Conservation (phyloP, 1,284 basidiomycete species). For the Cutaneotrichosporon sp. region DNA sequence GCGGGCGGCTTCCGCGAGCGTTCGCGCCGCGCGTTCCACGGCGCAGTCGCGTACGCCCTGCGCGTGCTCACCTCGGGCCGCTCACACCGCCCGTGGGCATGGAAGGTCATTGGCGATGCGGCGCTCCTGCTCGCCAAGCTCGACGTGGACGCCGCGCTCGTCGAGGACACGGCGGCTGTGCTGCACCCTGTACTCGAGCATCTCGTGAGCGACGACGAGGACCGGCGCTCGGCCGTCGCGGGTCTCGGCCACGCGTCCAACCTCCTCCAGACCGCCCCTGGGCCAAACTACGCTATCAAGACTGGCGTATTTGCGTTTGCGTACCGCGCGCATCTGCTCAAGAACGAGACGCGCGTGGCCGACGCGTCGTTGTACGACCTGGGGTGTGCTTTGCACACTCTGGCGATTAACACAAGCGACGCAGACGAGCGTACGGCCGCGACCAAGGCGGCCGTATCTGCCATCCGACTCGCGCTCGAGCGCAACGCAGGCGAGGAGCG, state of each 20-base stretch:
- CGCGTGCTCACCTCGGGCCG: conserved; percentile 55
- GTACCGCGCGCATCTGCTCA: conserved; percentile 64
- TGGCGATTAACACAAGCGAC: conserved; percentile 43
- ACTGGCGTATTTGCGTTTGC: conserved; percentile 66
- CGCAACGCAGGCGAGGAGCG: conserved; percentile 66
- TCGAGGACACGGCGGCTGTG: conserved; percentile 25
- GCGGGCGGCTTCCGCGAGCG: conserved; percentile 66
- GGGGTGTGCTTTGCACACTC: conserved; percentile 60
- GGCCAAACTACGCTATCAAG: conserved; percentile 50
- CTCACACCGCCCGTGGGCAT: conserved; percentile 66
- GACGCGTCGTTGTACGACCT: conserved; percentile 72
- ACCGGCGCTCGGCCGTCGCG: conserved; percentile 33
- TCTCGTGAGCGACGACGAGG: conserved; percentile 41
- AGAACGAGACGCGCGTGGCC: conserved; percentile 55
- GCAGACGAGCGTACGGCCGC: conserved; percentile 40
- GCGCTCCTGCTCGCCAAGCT: conserved; percentile 59
- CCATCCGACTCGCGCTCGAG: conserved; percentile 69
- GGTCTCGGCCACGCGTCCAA: conserved; percentile 39
- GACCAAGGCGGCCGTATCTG: conserved; percentile 58
- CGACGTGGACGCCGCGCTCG: conserved; percentile 37
- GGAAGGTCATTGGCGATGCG: conserved; percentile 83
- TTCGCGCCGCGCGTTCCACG: conserved; percentile 66
- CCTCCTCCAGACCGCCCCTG: conserved; percentile 26
- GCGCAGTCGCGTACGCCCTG: conserved; percentile 58
- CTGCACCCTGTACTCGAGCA: conserved; percentile 36